Evolutionary conservation across 2,329 filamentous ascomycete genomes (phyloP), one percentile per base, ranked within the genome.

Genomic region (Ceratocystis smalleyi): DNA sequence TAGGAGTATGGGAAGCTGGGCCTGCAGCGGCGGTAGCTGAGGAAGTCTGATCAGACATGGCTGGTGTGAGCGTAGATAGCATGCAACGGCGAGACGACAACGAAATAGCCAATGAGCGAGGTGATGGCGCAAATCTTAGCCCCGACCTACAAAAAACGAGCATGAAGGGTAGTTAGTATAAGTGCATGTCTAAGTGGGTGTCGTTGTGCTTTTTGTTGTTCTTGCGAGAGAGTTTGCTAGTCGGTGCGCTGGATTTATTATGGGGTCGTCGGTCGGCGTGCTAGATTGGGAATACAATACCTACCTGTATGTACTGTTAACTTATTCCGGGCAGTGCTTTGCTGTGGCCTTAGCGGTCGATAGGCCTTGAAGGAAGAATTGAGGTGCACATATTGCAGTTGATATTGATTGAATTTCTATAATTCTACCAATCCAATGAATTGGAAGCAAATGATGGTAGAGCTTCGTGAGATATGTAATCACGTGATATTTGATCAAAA

Each of bases 41-140:
- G 15, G 65, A 40, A n/a, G 59, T 27, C 40, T 55, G 62, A 19
- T 66, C 62, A 22, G 65, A 63, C 65, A 66, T 66, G 15, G 17
- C 49, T 62, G 59, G 22, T 22, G 63, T 43, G 51, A 10, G 22
- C 43, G 49, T 61, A 49, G 30, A n/a, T 35, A 62, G 61, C 45
- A 62, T 45, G 43, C 59, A 35, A 47, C n/a, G 27, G 27, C 22
- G 54, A 22, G 30, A 49, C 35, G 24, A 45, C 27, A 10, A 10
- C 8, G 27, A 8, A n/a, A n/a, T 17, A 49, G 43, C 17, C 43
- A 51, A 43, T 32, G 24, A 59, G 45, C 51, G 32, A 61, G 32
- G 27, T 30, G 30, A 43, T 17, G 45, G 47, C 45, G 35, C 45
- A 8, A 64, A 51, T 64, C 45, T 64, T 19, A 55, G 12, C 30